A percentile compares a stretch with the other conserved stretches of the same genome.
These are phyloP conservation scores for Leccinum sublutescens DNA, from an alignment of 768 basidiomycete species.

Conservation along the genomic window DNA sequence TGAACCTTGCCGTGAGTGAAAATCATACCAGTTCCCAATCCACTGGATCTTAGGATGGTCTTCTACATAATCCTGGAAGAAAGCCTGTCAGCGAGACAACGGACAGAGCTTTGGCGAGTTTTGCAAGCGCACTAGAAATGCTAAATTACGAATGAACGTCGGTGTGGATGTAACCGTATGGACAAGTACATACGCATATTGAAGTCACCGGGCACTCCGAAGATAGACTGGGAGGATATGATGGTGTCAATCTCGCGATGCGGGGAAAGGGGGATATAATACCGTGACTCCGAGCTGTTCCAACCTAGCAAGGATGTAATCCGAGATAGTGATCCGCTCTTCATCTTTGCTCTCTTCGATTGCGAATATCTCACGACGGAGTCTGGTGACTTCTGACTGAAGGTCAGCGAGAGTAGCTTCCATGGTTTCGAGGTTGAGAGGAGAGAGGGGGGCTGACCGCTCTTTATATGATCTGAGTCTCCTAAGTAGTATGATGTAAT, in stretches of 20 bases:
- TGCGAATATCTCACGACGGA: conserved; percentile 46
- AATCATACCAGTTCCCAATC: conserved; percentile 77
- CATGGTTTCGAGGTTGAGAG: conserved; percentile 12
- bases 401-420: conserved; percentile 22
- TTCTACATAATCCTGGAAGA: conserved; percentile 72
- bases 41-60: conserved; percentile 75
- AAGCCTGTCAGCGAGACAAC: neutral
- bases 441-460: neutral
- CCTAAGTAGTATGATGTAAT: neutral
- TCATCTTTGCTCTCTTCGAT: conserved; percentile 27
- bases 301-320: conserved; percentile 62
- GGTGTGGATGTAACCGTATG: neutral
- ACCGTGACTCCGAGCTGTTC: conserved; percentile 63
- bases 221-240: conserved; percentile 54
- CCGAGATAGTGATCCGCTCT: conserved; percentile 49
- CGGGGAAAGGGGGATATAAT: conserved; percentile 25
- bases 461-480: conserved; percentile 1
- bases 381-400: conserved; percentile 46
- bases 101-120: neutral
- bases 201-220: conserved; percentile 87
- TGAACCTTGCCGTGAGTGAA: neutral
- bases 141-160: conserved; percentile 14
- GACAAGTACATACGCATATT: conserved; percentile 51
- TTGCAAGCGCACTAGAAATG: conserved; percentile 27
- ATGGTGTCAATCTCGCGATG: neutral